These are phyloP conservation scores for Lachancea cidri DNA, from an alignment of 805 yeast species.

Conservation along the genomic window DNA sequence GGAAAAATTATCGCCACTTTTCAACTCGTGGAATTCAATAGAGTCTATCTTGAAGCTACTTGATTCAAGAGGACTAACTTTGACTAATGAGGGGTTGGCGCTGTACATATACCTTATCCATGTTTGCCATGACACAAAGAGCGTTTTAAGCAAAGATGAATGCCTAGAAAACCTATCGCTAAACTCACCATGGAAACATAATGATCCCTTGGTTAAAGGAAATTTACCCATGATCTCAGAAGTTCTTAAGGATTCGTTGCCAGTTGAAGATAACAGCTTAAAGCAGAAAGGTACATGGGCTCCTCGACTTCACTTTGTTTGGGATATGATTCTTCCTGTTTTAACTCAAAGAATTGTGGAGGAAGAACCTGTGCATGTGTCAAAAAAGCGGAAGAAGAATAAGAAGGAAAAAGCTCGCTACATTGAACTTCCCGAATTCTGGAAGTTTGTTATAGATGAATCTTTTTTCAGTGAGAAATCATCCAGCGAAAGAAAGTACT, in stretches of 20 bases:
- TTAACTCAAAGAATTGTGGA: constrained; percentile 21
- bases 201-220: constrained; percentile 68
- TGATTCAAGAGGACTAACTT: constrained; percentile 49
- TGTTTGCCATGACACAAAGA: not conserved
- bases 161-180: constrained; percentile 11
- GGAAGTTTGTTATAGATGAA: constrained; percentile 77
- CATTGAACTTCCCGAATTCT: constrained; percentile 56
- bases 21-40: constrained; percentile 15
- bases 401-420: constrained; percentile 19
- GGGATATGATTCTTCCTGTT: constrained; percentile 55
- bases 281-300: constrained; percentile 66
- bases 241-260: constrained; percentile 51
- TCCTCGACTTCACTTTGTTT: constrained; percentile 69
- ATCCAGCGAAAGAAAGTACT: constrained; percentile 78
- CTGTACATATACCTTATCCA: constrained; percentile 43
- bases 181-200: constrained; percentile 52
- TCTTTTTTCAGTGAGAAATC: constrained; percentile 69
- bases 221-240: constrained; percentile 58
- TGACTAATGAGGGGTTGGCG: constrained; percentile 78
- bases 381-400: constrained; percentile 38
- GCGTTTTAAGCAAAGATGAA: constrained; percentile 1
- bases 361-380: constrained; percentile 18
- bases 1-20: constrained; percentile 23
- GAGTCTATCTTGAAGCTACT: constrained; percentile 38
- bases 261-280: constrained; percentile 18